Base-by-base conservation (phyloP, 2,329 filamentous ascomycete species). In the Periconia sp. region DNA sequence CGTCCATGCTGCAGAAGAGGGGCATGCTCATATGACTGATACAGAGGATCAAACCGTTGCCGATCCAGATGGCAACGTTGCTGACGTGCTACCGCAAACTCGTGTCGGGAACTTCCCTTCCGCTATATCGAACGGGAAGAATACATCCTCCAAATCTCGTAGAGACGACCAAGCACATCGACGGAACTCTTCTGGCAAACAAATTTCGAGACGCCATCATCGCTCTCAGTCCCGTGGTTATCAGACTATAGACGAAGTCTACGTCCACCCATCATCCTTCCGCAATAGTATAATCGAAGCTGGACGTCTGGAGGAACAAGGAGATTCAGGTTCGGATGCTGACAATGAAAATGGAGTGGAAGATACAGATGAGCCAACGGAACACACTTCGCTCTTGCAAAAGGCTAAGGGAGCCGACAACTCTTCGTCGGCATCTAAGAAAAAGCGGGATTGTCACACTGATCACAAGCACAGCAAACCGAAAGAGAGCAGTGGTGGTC, bases 221-320 rank as follows among this genome's bases (percentile, higher is more conserved):
- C 70, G 77, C 76, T 92, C 78, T 75, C 87, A 76, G 23, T 81
- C 78, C 30, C 77, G 82, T 49, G 76, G 43, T 35, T 81, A 82
- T 55, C 77, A 78, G 14, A 80, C 76, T 33, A 83, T 92, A 51
- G 88, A 87, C 23, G 82, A 86, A 50, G 83, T 95, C 61, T 90
- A 88, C 70, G 90, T 96, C 49, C 90, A 97, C 70, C 94, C 94
- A 2, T 89, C 91, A 20, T 93, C 88, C 58, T 92, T 97, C 79
- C 83, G 94, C 60, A 90, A 96, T 71, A 91, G 93, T 52, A 96
- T 99, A 63, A 95, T 97, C 60, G 87, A 88, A 37, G 91, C 90
- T n/a, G 88, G 86, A 55, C 83, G 85, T 47, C 78, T 86, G 44
- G 54, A 62, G n/a, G 85, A 84, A 40, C 77, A 80, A 3, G 82